Evolutionary conservation across 768 basidiomycete genomes (phyloP), one percentile per base, ranked within the genome.

Genomic region (Hygrocybe coccinea): DNA sequence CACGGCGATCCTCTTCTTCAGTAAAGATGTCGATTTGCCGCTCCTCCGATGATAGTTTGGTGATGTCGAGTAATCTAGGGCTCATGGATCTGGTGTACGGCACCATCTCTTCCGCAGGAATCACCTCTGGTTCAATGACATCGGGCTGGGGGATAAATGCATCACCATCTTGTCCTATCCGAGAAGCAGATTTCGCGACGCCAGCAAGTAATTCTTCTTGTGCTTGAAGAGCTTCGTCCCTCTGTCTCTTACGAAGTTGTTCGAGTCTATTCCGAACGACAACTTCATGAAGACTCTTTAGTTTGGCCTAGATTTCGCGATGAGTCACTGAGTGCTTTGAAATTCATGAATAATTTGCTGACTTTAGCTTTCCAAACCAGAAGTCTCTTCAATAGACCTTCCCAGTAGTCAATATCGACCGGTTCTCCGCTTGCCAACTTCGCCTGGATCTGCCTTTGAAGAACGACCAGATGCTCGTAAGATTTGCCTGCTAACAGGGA

Each of bases 291-390:
- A 98, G 77, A 62, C 79, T 82, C 68, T 91, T 91, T 38, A 99
- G 79, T 65, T 95, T 97, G 6, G 93, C 88, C 93, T 95, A 47
- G 21, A 55, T 8, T 3, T 29, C 29, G 29, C n/a, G n/a, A n/a
- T 29, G 46, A 55, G 35, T 45, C 7, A 11, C 25, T 59, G 54
- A 56, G 55, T 52, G 56, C 49, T 60, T n/a, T 57, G 39, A 29
- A 14, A 39, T 37, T 14, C 25, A 55, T 29, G 22, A 15, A 7
- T 47, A 45, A 54, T 52, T 44, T 1, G 53, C 50, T 48, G 62
- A 92, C 94, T 77, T 97, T 97, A 19, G 97, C 89, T 73, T 98
- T 98, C 87, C 91, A 97, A 2, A 98, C 95, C 21, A 97, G 76
- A 34, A 99, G 70, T 68, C 90, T 97, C 70, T 93, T 90, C 55